Base-by-base conservation (phyloP, 73 alveolate species). In the Paramecium octaurelia region DNA sequence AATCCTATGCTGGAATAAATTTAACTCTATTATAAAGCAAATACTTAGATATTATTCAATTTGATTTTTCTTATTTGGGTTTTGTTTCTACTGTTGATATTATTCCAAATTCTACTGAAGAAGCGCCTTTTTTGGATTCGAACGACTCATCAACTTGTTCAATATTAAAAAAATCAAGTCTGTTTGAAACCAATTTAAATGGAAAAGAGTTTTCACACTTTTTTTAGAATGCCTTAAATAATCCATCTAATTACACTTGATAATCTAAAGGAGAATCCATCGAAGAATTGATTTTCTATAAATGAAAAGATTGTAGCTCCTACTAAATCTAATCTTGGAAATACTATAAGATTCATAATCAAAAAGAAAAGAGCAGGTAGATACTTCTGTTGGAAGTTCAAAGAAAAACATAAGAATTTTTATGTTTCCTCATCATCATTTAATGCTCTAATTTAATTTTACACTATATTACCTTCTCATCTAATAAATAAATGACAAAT, bases 291-390 rank as follows among this genome's bases (percentile, higher is more conserved):
- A 80, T 42, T 31, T 80, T 80, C 91, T 43, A 80, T 11, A 10
- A 80, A 21, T 1, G 91, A 59, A 44, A 80, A 48, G 3, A 80
- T 80, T 12, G 57, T 80, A 24, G 91, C 91, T 8, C 75, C 91
- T 23, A 40, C 43, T 35, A 80, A 43, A 46, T 80, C 91, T 9
- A 80, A 4, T 46, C 91, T 80, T 31, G 70, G 75, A 24, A 24
- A 48, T 44, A 3, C 57, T 2, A 80, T 8, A 6, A 44, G 8
- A 80, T 80, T 80, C 73, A 80, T 42, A 20, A 44, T 12, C 16
- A 80, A 11, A 80, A 80, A 80, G 91, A 80, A 80, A 23, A 46
- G 23, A 6, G 75, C 29, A 20, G 91, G 91, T 4, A 40, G 21
- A 20, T 44, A 80, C 57, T 80, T 80, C 6, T 21, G 8, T 8